Evolutionary conservation across 371 early-diverging fungal genomes (phyloP).

Genomic region (Apophysomyces elegans): DNA sequence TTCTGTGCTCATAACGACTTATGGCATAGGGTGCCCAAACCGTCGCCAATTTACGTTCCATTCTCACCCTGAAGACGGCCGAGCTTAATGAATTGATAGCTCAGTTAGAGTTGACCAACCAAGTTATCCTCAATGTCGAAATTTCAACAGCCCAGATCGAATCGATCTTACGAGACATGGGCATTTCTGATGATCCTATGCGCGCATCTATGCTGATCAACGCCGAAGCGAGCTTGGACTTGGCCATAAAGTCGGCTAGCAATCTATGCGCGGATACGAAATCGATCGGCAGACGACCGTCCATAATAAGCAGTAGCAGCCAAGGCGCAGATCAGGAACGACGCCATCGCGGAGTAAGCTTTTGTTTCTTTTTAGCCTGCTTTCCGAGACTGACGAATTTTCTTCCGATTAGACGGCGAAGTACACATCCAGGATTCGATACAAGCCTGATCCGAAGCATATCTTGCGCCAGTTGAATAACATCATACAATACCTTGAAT

Average conservation of each 20-base stretch:
- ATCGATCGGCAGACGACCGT: constrained; percentile 2
- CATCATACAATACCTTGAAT: constrained; percentile 6
- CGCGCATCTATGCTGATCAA: constrained; percentile 23
- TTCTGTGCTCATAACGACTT: background rate
- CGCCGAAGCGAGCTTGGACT: constrained; percentile 36
- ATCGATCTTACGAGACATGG: constrained; percentile 26
- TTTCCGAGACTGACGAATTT: background rate
- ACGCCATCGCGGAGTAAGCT: constrained; percentile 10
- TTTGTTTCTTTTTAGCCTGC: background rate
- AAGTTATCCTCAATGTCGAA: constrained; percentile 33
- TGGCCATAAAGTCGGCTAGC: constrained; percentile 30
- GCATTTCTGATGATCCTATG: constrained; percentile 11
- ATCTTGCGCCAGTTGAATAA: constrained; percentile 17
- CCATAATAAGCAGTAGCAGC: constrained; percentile 17
- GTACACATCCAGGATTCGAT: constrained; percentile 15
- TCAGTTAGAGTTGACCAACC: constrained; percentile 37
- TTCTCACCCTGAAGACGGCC: constrained; percentile 31
- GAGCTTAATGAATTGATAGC: constrained; percentile 33
- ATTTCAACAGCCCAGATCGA: constrained; percentile 34
- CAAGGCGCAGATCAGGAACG: constrained; percentile 6
- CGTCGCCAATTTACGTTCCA: constrained; percentile 27
- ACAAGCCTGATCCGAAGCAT: constrained; percentile 20
- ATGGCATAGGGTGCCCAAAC: constrained; percentile 33
- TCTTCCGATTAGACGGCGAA: background rate
- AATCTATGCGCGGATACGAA: constrained; percentile 17